phyloP scores from a whole-genome alignment of 2,329 filamentous ascomycete genomes.

The Colletotrichum aenigma region DNA sequence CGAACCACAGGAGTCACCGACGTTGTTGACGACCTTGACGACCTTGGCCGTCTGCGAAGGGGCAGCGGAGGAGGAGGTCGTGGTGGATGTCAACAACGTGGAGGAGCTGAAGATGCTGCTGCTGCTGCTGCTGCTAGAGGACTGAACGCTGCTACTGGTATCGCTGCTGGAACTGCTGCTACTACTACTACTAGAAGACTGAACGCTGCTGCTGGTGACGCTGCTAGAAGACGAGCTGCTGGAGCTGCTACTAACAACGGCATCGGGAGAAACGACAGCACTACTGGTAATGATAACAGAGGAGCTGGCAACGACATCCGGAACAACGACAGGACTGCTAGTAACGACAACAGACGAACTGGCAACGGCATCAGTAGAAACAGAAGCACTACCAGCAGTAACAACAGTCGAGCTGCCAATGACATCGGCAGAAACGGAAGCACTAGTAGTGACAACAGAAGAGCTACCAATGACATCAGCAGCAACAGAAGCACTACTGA shows the following conservation, averaged over 20 bases:
- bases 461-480: background rate
- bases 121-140: background rate
- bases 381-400: background rate
- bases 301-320: background rate
- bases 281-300: background rate
- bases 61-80: background rate
- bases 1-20: background rate
- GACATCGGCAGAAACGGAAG: background rate
- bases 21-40: background rate
- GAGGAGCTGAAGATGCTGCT: background rate
- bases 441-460: background rate
- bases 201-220: background rate
- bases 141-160: background rate
- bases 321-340: background rate
- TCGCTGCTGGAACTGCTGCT: background rate
- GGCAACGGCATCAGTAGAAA: background rate
- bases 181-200: background rate
- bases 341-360: background rate
- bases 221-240: background rate
- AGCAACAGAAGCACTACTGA: background rate
- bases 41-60: background rate
- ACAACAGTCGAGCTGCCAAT: background rate
- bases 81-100: background rate
- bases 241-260: background rate
- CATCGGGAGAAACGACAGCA: background rate